Base-by-base conservation (phyloP, 2,329 filamentous ascomycete genomes). In the Trichoderma atroviride region DNA sequence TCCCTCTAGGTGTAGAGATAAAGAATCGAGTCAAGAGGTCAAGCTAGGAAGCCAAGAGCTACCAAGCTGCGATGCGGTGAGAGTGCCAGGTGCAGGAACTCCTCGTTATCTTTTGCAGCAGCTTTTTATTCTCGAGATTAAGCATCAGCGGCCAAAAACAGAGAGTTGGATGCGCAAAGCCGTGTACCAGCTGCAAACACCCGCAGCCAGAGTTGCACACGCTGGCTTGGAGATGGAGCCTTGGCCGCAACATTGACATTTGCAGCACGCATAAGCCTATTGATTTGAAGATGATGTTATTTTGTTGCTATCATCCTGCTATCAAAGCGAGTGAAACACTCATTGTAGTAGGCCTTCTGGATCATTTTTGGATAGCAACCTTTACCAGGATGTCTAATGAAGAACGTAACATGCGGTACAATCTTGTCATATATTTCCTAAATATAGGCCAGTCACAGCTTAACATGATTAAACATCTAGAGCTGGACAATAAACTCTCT, bases 141-240 rank as follows among this genome's bases (percentile, higher is more conserved):
- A 22, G 19, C 10, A 50, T 50, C 10, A n/a, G 31, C 33, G 53
- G 33, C 35, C 56, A 40, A 43, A 22, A 43, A 13, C 35, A 40
- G 27, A 59, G 33, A 43, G 11, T 19, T 52, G 10, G 1, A 67
- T 37, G 55, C 53, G 27, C 33, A 40, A 43, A 69, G 13, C 31
- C 31, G 31, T 11, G 35, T 50, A 56, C 43, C 43, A 68, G 56
- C 60, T 59, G 63, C 55, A 43, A 69, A 40, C 43, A 70, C 53
- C n/a, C 57, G 66, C 29, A 43, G 43, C 2, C 22, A 27, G 27
- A 64, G 37, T 22, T 65, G 29, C 24, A 22, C n/a, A 16, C 14
- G 24, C 29, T 7, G 27, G 4, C n/a, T 31, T 37, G n/a, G 24
- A 9, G 10, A 55, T 61, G 37, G n/a, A 62, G 3, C 29, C 22